Evolutionary conservation across 495 filamentous ascomycete genomes (phyloP).

Genomic region (Hypoxylon lenormandii): DNA sequence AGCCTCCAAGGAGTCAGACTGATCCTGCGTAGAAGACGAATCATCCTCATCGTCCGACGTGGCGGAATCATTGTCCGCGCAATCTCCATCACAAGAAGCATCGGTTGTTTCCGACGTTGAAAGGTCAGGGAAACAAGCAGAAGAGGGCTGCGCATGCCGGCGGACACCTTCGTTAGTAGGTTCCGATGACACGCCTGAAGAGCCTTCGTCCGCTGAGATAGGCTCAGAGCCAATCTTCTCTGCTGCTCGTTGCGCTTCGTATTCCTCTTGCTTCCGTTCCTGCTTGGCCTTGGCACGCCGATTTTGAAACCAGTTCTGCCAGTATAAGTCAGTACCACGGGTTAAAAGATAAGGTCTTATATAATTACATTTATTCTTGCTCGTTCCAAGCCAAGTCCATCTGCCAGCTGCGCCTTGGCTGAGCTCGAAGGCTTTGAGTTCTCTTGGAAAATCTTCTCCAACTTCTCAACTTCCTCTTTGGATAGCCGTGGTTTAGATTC

Average conservation of each 20-base stretch:
- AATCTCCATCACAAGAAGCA: conserved; percentile 36
- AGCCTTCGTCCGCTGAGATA: conserved; percentile 51
- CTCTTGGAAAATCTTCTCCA: conserved; percentile 79
- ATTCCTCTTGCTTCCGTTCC: conserved; percentile 77
- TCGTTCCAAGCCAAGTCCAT: conserved; percentile 76
- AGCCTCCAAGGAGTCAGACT: conserved; percentile 2
- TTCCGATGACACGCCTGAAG: conserved; percentile 39
- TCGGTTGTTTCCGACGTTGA: conserved; percentile 33
- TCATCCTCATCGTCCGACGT: conserved; percentile 17
- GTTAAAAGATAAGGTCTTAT: conserved; percentile 4
- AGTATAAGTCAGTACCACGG: conserved; percentile 48
- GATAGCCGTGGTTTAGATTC: conserved; percentile 76
- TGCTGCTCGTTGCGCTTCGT: conserved; percentile 66
- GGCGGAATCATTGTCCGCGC: conserved; percentile 22
- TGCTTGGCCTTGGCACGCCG: conserved; percentile 85
- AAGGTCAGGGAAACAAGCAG: conserved; percentile 51
- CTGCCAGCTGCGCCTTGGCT: conserved; percentile 78
- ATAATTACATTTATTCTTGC: conserved; percentile 79
- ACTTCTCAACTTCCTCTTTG: conserved; percentile 81
- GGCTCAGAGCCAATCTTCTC: conserved; percentile 61
- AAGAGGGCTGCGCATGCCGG: conserved; percentile 53
- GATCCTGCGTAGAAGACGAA: conserved; percentile 17
- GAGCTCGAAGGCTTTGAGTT: conserved; percentile 83
- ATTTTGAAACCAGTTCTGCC: conserved; percentile 92
- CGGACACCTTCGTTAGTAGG: conserved; percentile 50